Evolutionary conservation across 805 yeast species (phyloP).

Genomic region (Teunomyces barrocoloradensis): DNA sequence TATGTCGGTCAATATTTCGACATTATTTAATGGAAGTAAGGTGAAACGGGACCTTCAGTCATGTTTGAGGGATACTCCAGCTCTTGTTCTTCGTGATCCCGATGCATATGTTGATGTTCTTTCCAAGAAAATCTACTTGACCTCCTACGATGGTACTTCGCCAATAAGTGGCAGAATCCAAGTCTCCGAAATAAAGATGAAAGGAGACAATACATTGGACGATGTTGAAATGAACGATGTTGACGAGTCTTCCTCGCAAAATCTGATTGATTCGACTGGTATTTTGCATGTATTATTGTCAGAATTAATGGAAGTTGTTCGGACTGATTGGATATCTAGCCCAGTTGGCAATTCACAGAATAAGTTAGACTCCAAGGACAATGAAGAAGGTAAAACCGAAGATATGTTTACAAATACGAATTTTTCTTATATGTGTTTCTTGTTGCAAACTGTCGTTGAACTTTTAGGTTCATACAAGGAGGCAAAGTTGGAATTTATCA

Average conservation of each 20-base stretch:
- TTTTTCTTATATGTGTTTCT: slow-evolving; percentile 65
- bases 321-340: slow-evolving; percentile 35
- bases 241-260: slow-evolving; percentile 11
- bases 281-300: slow-evolving; percentile 60
- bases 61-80: slow-evolving; percentile 49
- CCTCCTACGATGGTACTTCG: slow-evolving; percentile 32
- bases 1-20: slow-evolving; percentile 51
- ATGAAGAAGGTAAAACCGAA: slow-evolving; percentile 7
- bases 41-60: slow-evolving; percentile 25
- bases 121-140: slow-evolving; percentile 41
- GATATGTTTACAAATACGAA: slow-evolving; percentile 19
- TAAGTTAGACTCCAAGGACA: slow-evolving; percentile 12
- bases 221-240: slow-evolving; percentile 32
- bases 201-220: slow-evolving; percentile 7
- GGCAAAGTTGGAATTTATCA: slow-evolving; percentile 77
- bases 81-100: slow-evolving; percentile 50
- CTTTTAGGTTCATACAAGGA: slow-evolving; percentile 74
- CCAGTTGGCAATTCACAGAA: slow-evolving; percentile 15
- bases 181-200: slow-evolving; percentile 5
- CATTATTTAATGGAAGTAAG: slow-evolving; percentile 29
- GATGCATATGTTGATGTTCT: slow-evolving; percentile 45
- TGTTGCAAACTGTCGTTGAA: slow-evolving; percentile 68
- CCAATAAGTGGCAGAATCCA: neutral
- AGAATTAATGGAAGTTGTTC: slow-evolving; percentile 55
- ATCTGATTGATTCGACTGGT: slow-evolving; percentile 41